Evolutionary conservation across 176 grass and related monocot genomes (phyloP), one percentile per base, ranked within the genome.

Genomic region (Cenchrus americanus): DNA sequence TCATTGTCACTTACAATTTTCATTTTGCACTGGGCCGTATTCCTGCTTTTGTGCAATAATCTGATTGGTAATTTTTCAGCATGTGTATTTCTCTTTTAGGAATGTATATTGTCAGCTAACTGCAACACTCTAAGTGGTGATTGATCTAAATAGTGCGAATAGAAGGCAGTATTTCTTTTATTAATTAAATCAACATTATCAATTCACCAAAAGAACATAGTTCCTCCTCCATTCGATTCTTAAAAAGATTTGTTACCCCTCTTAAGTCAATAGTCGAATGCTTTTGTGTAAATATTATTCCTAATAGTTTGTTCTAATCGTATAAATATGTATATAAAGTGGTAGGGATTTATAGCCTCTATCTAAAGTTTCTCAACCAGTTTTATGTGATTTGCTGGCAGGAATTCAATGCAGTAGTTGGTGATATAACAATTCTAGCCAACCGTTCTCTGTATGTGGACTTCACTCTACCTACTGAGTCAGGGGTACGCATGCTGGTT

Each of bases 381-480:
- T 49, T 13, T 71, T 24, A 47, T 65, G 50, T 78, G 24, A 68
- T 30, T 62, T 71, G 8, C 23, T 62, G 26, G 55, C 88, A 95
- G 95, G 69, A 85, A 9, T 93, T 27, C 61, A 92, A 97, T 88
- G 95, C 95, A 1, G 82, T 90, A 10, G 92, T 91, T 22, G 95
- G 92, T 58, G 95, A 95, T 46, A 42, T 97, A 53, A 97, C 92
- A 63, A 97, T 97, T 62, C 77, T 88, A 71, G 92, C 88, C 41
- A 93, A 90, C 40, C 92, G 95, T 43, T 94, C 92, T 24, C 48
- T 70, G 4, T 91, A 89, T 80, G 92, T 80, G 26, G 95, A 97
- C 61, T 97, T 94, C 71, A 94, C 92, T n/a, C 88, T 90, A 81
- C 95, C 95, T 40, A 93, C 88, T 0, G 92, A 89, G 30, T 97